These are phyloP conservation scores for Aspergillus sp. DNA, from an alignment of 2,329 filamentous ascomycete genomes.

Conservation along the genomic window DNA sequence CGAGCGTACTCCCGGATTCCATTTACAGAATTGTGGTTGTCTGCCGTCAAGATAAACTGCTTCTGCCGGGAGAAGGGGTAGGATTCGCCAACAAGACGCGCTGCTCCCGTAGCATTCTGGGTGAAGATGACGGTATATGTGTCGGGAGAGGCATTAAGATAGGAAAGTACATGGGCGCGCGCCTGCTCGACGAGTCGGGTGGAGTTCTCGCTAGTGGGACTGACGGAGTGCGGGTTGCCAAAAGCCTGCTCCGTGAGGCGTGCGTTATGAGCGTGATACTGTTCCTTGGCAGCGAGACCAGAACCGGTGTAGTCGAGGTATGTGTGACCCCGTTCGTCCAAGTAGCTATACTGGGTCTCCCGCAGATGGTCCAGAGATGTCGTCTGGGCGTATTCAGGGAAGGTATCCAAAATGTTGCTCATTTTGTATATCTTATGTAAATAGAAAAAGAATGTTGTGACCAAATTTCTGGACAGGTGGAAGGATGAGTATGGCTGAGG, in stretches of 20 bases:
- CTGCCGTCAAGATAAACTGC: slow-evolving; percentile 9
- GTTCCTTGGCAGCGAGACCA: slow-evolving; percentile 11
- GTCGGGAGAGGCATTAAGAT: slow-evolving; percentile 9
- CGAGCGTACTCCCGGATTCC: slow-evolving; percentile 13
- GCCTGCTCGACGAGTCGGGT: slow-evolving; percentile 12
- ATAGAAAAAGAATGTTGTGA: background rate
- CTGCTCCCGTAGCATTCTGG: slow-evolving; percentile 13
- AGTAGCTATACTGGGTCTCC: slow-evolving; percentile 14
- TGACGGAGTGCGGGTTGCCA: slow-evolving; percentile 13
- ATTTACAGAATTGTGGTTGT: slow-evolving; percentile 17
- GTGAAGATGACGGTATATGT: slow-evolving; percentile 15
- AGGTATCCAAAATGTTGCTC: slow-evolving; percentile 3
- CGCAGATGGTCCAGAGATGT: slow-evolving; percentile 5
- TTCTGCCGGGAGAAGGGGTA: slow-evolving; percentile 8
- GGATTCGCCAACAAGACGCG: slow-evolving; percentile 11
- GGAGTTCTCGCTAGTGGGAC: slow-evolving; percentile 12
- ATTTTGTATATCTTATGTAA: background rate
- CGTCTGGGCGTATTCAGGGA: slow-evolving; percentile 12
- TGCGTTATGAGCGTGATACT: slow-evolving; percentile 9
- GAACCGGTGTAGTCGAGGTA: slow-evolving; percentile 15
- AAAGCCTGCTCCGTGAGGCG: slow-evolving; percentile 8
- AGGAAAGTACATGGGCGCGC: slow-evolving; percentile 5
- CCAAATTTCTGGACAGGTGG: background rate
- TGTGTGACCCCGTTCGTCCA: slow-evolving; percentile 12
- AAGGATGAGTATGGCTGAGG: too few species aligned